Evolutionary conservation across 352 stramenopile species (phyloP).

Genomic region (Phytophthora kernoviae): DNA sequence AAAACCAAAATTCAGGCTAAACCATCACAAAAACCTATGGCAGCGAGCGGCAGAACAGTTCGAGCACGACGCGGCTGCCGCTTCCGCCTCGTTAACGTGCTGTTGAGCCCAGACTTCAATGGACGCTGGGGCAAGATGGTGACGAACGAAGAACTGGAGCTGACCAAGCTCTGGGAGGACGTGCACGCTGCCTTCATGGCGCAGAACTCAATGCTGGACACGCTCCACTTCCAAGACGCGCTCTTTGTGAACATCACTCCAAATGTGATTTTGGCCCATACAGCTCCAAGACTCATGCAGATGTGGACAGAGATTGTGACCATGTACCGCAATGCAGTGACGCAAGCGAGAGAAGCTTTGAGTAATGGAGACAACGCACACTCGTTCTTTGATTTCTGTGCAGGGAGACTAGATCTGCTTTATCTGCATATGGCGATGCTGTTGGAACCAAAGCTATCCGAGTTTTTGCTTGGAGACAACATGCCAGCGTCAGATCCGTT

Average conservation of each 20-base stretch:
- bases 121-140: constrained; percentile 57
- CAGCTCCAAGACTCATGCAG: constrained; percentile 52
- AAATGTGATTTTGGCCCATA: constrained; percentile 49
- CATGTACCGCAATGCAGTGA: constrained; percentile 56
- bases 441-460: constrained; percentile 52
- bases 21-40: background rate
- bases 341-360: constrained; percentile 30
- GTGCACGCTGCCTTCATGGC: constrained; percentile 61
- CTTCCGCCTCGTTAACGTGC: constrained; percentile 74
- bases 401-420: constrained; percentile 58
- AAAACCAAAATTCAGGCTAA: background rate
- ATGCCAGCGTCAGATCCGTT: constrained; percentile 22
- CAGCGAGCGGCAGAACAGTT: constrained; percentile 1
- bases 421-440: constrained; percentile 75
- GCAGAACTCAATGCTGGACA: constrained; percentile 50
- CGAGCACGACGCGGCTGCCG: constrained; percentile 59
- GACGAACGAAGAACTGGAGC: constrained; percentile 19
- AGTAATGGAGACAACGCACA: constrained; percentile 28
- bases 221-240: constrained; percentile 65
- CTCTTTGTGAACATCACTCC: constrained; percentile 63
- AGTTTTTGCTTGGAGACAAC: constrained; percentile 48
- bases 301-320: constrained; percentile 67
- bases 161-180: constrained; percentile 63
- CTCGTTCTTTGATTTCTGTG: constrained; percentile 69
- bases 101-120: constrained; percentile 64